These are phyloP conservation scores for Trebouxia sp. DNA, from an alignment of 139 green algal species.

Conservation along the genomic window DNA sequence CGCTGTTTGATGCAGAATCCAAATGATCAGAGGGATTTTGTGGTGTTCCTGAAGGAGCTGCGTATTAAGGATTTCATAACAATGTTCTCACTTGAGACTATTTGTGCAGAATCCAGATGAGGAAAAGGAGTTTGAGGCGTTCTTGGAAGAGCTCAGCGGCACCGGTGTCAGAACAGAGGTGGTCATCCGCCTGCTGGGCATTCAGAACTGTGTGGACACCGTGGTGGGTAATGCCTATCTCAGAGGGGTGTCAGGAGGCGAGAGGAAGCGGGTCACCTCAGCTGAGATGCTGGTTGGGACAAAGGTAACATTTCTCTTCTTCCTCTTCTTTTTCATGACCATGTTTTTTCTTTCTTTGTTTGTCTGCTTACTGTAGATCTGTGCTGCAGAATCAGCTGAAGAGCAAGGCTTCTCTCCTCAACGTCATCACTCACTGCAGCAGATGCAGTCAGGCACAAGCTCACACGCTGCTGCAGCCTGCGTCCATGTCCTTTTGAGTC, in stretches of 20 bases:
- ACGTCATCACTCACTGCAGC: too few relatives aligned
- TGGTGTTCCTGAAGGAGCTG: too few relatives aligned
- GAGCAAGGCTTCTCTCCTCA: too few relatives aligned
- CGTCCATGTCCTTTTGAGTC: too few relatives aligned
- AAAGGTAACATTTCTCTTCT: conserved; percentile 7
- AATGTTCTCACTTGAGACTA: too few relatives aligned
- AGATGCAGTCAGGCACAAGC: too few relatives aligned
- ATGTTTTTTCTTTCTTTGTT: not conserved
- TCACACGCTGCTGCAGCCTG: too few relatives aligned
- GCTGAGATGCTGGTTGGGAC: conserved; percentile 68
- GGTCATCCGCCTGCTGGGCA: conserved; percentile 37
- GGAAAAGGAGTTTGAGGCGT: conserved; percentile 36
- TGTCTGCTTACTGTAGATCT: too few relatives aligned
- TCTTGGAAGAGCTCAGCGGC: conserved; percentile 43
- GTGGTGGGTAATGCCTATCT: conserved; percentile 42
- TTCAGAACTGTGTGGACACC: conserved; percentile 41
- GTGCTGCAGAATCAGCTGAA: too few relatives aligned
- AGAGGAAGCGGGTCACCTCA: conserved; percentile 71
- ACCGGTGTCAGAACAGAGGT: conserved; percentile 28
- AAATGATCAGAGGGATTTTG: too few relatives aligned
- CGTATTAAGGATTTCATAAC: too few relatives aligned
- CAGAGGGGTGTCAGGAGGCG: conserved; percentile 65
- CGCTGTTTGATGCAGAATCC: too few relatives aligned
- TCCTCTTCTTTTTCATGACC: not conserved
- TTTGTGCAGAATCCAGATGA: conserved; percentile 5